Evolutionary conservation across 257 asterid species (phyloP), one percentile per base, ranked within the genome.

Genomic region (Forsythia viridissima): DNA sequence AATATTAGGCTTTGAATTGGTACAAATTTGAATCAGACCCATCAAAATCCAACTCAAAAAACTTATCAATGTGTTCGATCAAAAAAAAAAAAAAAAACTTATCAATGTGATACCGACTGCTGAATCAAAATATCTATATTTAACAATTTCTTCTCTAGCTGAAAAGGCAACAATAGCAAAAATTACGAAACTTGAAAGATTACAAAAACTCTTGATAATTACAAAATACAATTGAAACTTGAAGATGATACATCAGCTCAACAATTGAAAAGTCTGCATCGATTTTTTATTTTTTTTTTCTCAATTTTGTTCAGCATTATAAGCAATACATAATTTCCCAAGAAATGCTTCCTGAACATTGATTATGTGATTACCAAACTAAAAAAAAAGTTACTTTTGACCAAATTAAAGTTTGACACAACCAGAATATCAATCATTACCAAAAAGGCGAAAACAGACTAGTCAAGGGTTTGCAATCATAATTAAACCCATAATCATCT

Each of bases 91-190:
- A n/a, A n/a, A n/a, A n/a, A n/a, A n/a, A n/a, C n/a, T n/a, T n/a
- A n/a, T n/a, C n/a, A n/a, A n/a, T n/a, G n/a, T 77, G 18, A 72
- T 71, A 6, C 68, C 79, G 5, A 69, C 2, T n/a, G 76, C 86
- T 15, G 81, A 76, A 51, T 57, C n/a, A 51, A 77, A 77, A 52
- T 71, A 78, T 1, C 38, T 75, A 70, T 52, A 78, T 63, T 80
- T 78, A 83, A 75, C 76, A 72, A 81, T 78, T 73, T 82, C 90
- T 81, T 85, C 84, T 90, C 87, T 80, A 74, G 87, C 83, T 77
- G 89, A 85, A 48, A 73, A 46, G n/a, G n/a, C 8, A 87, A n/a
- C n/a, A 85, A 88, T 16, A 82, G 79, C 3, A 85, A 80, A 82
- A 82, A 76, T 55, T 89, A 88, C 82, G 80, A 21, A 61, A 71